Base-by-base conservation (phyloP, 805 yeast species). In the Yarrowia bubula region DNA sequence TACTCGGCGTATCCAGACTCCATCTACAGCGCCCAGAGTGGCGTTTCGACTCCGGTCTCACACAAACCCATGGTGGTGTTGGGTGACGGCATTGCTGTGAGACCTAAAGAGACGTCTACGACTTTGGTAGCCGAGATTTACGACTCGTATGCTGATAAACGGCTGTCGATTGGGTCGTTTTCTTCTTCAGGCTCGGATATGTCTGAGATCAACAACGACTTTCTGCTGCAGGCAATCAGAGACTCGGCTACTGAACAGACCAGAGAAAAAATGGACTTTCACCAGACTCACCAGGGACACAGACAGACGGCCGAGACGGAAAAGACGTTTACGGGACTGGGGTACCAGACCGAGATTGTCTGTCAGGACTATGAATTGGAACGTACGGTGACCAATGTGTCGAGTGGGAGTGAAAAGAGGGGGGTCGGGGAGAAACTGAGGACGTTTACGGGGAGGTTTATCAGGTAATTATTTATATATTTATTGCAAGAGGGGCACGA, bases 381-480 rank as follows among this genome's bases (percentile, higher is more conserved):
- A 1, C 53, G 28, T 5, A n/a, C 55, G 4, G 31, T 48, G 28
- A 48, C 55, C 7, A 14, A n/a, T 1, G 39, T 11, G n/a, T 32
- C 53, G 28, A 33, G 28, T 28, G 41, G 41, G 31, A 33, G 41
- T 39, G 55, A 33, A 18, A 33, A 35, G 10, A 33, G 18, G 15
- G 32, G 18, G 17, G 15, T 14, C 13, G 55, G 32, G 18, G 15
- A 38, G 15, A 48, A 35, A 22, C 31, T 48, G 41, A 35, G 41
- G 8, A 13, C 17, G 31, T 33, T 33, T 15, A 33, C 17, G 41
- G 31, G 17, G n/a, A 33, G 15, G 8, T 48, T 48, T 35, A 48
- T 48, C 55, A 48, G 35, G 55, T 48, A 35, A 48, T 48, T 48
- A 48, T 48, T 48, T 48, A 48, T 48, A 22, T 48, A 48, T 48